Conservation (phyloP, 192 early-diverging fungal species). For the Backusella parvicylindrica region DNA sequence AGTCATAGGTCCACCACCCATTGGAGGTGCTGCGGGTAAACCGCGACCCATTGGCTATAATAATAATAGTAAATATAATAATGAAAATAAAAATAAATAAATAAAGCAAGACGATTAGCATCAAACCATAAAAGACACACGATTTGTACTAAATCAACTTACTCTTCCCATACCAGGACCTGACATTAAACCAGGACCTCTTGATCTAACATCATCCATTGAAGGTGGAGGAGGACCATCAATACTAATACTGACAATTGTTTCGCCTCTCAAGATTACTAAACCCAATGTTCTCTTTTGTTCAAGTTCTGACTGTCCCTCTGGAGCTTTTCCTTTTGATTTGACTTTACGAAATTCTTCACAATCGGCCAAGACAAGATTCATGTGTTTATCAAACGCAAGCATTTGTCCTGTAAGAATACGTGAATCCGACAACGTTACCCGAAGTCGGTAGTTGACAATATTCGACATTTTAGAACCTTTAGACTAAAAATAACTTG, state of each 20-base stretch:
- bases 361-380: constrained; percentile 95
- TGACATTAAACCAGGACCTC: constrained; percentile 41
- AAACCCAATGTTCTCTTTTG: constrained; percentile 92
- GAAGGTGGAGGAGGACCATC: constrained; percentile 84
- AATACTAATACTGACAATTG: constrained; percentile 84
- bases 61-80: not conserved
- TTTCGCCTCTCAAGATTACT: constrained; percentile 93
- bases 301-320: constrained; percentile 59
- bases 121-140: not conserved
- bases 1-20: constrained; percentile 38
- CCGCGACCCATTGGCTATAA: constrained; percentile 72
- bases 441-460: constrained; percentile 91
- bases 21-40: constrained; percentile 43
- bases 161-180: constrained; percentile 73
- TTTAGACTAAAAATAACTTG: constrained; percentile 45
- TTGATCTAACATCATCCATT: constrained; percentile 44
- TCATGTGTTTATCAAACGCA: constrained; percentile 99
- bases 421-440: constrained; percentile 90
- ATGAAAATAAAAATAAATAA: no score
- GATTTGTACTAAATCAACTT: not conserved
- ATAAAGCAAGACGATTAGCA: not conserved
- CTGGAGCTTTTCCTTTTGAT: constrained; percentile 57
- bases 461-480: constrained; percentile 90
- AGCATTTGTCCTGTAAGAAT: constrained; percentile 96
- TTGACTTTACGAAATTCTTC: constrained; percentile 95